These are phyloP conservation scores for Pestalotiopsis sp. DNA, from an alignment of 2,329 filamentous ascomycete genomes.

Conservation along the genomic window DNA sequence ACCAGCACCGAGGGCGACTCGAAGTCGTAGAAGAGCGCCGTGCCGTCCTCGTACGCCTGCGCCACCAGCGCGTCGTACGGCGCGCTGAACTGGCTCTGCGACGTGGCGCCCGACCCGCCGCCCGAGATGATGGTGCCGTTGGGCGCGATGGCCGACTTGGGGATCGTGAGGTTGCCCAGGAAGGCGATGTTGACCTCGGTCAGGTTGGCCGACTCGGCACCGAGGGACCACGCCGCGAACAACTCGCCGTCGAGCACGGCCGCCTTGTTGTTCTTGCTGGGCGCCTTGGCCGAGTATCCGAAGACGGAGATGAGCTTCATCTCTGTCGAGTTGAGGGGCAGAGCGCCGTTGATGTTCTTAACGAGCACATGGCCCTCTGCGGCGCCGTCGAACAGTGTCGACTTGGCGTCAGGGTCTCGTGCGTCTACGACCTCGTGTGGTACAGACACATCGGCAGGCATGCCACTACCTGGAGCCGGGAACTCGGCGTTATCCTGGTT, in stretches of 20 bases:
- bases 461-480: constrained; percentile 32
- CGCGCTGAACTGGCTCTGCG: constrained; percentile 37
- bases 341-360: constrained; percentile 46
- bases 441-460: constrained; percentile 34
- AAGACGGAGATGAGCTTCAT: constrained; percentile 42
- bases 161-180: constrained; percentile 23
- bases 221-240: constrained; percentile 19
- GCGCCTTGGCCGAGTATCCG: constrained; percentile 42
- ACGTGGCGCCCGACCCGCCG: constrained; percentile 41
- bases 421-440: constrained; percentile 44
- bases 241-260: constrained; percentile 45
- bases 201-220: constrained; percentile 17
- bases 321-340: constrained; percentile 40
- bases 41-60: constrained; percentile 43
- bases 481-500: constrained; percentile 31
- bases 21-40: constrained; percentile 47
- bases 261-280: constrained; percentile 37
- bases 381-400: constrained; percentile 36
- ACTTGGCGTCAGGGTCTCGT: constrained; percentile 32
- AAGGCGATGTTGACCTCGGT: constrained; percentile 19
- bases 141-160: constrained; percentile 27
- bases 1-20: constrained; percentile 37
- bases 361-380: constrained; percentile 39
- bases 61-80: constrained; percentile 41
- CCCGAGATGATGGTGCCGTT: constrained; percentile 41